Conservation (phyloP, 768 basidiomycete genomes). For the Mycena maculata region DNA sequence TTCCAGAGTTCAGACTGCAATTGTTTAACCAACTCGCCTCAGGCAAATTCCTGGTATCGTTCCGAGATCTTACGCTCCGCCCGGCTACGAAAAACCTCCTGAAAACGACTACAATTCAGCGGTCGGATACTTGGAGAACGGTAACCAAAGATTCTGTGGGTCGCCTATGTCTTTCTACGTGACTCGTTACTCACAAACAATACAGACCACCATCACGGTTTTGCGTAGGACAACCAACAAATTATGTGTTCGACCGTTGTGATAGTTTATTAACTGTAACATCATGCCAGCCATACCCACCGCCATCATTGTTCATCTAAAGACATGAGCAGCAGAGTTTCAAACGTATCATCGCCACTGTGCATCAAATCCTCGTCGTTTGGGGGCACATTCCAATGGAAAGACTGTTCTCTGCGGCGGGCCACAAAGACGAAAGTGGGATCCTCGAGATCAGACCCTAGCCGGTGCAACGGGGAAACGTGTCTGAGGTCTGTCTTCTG, state of each 20-base stretch:
- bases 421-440: slow-evolving; percentile 73
- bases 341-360: slow-evolving; percentile 78
- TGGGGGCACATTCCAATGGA: slow-evolving; percentile 64
- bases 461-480: slow-evolving; percentile 50
- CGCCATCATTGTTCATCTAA: slow-evolving; percentile 36
- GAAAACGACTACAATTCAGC: slow-evolving; percentile 63
- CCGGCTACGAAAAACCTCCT: slow-evolving; percentile 58
- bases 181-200: background rate
- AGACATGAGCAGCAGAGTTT: slow-evolving; percentile 67
- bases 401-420: slow-evolving; percentile 65
- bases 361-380: slow-evolving; percentile 66
- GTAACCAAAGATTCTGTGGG: slow-evolving; percentile 61
- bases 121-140: slow-evolving; percentile 64
- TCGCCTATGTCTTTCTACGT: background rate
- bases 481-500: slow-evolving; percentile 34
- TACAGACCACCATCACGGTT: slow-evolving; percentile 38
- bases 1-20: background rate
- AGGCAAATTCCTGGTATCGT: slow-evolving; percentile 52
- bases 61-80: slow-evolving; percentile 62
- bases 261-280: slow-evolving; percentile 3
- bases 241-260: background rate
- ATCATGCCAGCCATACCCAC: background rate
- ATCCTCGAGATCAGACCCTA: slow-evolving; percentile 56
- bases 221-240: background rate
- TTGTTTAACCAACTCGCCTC: slow-evolving; percentile 6